Percentiles rank a stretch among this genome's conserved stretches.
Conservation (phyloP, 2,329 filamentous ascomycete genomes). For the Blastomyces emzantsi region DNA sequence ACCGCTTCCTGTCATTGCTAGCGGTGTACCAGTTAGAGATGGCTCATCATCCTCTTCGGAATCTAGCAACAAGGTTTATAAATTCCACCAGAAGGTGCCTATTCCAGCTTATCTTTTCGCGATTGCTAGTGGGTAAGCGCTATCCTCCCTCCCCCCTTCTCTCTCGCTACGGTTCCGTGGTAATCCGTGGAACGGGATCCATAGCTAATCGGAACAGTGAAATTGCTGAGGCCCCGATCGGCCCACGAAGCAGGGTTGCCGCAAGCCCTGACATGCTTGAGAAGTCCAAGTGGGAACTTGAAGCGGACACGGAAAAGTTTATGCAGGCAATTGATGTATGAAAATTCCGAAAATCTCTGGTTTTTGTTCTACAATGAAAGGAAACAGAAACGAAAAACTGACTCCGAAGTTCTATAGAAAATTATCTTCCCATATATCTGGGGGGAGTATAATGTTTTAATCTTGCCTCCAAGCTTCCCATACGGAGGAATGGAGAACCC, state of each 20-base stretch:
- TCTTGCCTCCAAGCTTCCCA: constrained; percentile 82
- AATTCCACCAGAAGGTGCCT: constrained; percentile 81
- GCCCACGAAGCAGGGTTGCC: constrained; percentile 72
- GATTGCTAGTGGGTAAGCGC: constrained; percentile 55
- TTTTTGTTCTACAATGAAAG: neutral
- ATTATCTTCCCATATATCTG: constrained; percentile 81
- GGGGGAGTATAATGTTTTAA: constrained; percentile 90
- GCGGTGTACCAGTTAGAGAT: constrained; percentile 58
- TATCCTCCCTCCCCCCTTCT: too few species aligned
- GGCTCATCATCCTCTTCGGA: constrained; percentile 46
- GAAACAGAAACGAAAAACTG: constrained; percentile 8
- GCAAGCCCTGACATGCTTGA: constrained; percentile 81
- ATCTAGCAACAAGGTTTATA: constrained; percentile 56
- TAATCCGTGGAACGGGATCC: neutral
- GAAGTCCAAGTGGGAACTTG: constrained; percentile 82
- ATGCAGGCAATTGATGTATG: constrained; percentile 67
- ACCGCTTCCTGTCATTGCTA: constrained; percentile 81
- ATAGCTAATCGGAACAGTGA: constrained; percentile 48
- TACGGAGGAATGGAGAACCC: constrained; percentile 84
- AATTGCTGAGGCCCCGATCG: constrained; percentile 75
- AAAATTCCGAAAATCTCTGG: neutral
- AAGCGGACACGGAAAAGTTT: constrained; percentile 84
- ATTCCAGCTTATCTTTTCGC: constrained; percentile 94
- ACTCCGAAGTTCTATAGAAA: constrained; percentile 31
- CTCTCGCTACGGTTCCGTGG: neutral